Conservation (phyloP, 2,329 filamentous ascomycete species). For the Zopfia rhizophila region DNA sequence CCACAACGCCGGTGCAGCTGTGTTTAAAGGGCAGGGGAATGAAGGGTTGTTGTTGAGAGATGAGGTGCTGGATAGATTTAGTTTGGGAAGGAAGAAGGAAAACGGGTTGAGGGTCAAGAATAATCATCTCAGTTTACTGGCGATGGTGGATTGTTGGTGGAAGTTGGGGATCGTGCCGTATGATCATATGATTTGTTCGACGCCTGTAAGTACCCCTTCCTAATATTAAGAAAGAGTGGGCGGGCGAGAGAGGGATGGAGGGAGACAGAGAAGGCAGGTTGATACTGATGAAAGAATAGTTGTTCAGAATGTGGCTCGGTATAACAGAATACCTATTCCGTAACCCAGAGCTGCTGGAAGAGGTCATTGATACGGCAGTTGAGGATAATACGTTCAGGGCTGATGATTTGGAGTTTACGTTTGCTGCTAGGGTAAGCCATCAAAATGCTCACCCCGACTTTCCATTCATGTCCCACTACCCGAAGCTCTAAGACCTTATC, state of each 20-base stretch:
- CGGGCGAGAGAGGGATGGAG: too few relatives aligned
- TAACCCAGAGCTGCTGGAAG: conserved; percentile 80
- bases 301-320: conserved; percentile 95
- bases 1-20: conserved; percentile 79
- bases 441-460: neutral
- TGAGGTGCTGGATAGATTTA: conserved; percentile 88
- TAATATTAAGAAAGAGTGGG: neutral
- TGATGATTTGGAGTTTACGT: conserved; percentile 97
- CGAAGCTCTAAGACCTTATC: too few relatives aligned
- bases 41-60: conserved; percentile 79
- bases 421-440: conserved; percentile 80
- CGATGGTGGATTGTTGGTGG: conserved; percentile 99
- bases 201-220: conserved; percentile 68
- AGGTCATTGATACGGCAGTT: conserved; percentile 85
- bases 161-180: conserved; percentile 93
- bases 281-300: conserved; percentile 55
- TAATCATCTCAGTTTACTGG: conserved; percentile 91
- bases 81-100: conserved; percentile 75
- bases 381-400: conserved; percentile 92
- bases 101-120: conserved; percentile 82
- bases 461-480: too few relatives aligned
- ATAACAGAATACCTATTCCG: conserved; percentile 98
- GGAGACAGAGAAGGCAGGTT: neutral
- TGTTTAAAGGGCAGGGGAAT: conserved; percentile 70
- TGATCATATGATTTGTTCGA: conserved; percentile 99